Conservation (phyloP, 2,329 filamentous ascomycete species). For the Fusarium globosum region DNA sequence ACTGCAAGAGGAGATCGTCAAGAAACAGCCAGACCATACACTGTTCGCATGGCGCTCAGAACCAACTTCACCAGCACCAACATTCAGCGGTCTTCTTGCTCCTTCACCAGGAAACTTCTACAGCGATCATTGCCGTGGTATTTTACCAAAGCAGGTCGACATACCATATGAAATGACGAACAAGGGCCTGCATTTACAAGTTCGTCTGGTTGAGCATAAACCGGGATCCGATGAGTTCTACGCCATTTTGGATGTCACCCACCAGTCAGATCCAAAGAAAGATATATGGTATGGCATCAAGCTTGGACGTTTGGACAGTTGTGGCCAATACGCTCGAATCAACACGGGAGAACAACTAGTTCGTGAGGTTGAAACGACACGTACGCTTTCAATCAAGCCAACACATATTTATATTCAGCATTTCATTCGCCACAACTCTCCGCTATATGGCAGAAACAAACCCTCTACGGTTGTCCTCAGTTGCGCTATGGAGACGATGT, state of each 20-base stretch:
- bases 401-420: conserved; percentile 16
- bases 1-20: conserved; percentile 42
- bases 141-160: not conserved
- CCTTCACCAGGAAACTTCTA: not conserved
- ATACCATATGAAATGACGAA: conserved; percentile 23
- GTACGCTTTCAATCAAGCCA: not conserved
- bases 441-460: not conserved
- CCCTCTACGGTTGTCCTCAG: not conserved
- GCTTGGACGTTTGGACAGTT: not conserved
- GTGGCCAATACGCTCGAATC: conserved; percentile 11
- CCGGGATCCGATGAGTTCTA: not conserved
- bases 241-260: conserved; percentile 3
- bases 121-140: not conserved
- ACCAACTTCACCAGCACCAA: not conserved
- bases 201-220: not conserved
- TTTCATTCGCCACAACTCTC: not conserved
- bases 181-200: conserved; percentile 7
- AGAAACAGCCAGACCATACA: not conserved
- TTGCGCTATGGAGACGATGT: not conserved
- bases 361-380: not conserved
- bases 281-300: conserved; percentile 4
- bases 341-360: not conserved
- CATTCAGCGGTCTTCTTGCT: conserved; percentile 19
- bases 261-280: not conserved
- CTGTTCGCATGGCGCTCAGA: conserved; percentile 9